Conservation (phyloP, 148 eudicot genomes). For the Drosera capensis region DNA sequence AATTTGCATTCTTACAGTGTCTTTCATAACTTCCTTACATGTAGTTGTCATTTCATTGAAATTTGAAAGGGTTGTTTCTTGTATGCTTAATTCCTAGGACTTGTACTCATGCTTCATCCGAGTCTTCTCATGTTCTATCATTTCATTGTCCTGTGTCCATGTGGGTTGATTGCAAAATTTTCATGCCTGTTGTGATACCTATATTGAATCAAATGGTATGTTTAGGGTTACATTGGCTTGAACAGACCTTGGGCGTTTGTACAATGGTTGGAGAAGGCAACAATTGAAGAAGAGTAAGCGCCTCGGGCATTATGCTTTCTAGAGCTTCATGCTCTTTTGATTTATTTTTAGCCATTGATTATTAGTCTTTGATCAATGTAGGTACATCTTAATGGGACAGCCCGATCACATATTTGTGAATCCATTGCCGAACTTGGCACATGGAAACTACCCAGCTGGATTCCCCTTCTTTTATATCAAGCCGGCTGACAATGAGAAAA, state of each 20-base stretch:
- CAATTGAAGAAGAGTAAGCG: conserved; percentile 74
- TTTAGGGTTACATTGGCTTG: conserved; percentile 66
- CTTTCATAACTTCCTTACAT: too few species aligned
- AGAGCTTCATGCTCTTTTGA: background rate
- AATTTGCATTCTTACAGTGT: background rate
- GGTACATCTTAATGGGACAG: conserved; percentile 93
- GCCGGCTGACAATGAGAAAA: conserved; percentile 60
- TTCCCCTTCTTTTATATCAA: conserved; percentile 91
- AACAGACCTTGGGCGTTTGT: conserved; percentile 97
- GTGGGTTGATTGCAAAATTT: too few species aligned
- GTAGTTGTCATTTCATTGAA: too few species aligned
- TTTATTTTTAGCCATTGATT: background rate
- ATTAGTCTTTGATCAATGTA: conserved; percentile 9
- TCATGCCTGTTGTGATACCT: too few species aligned
- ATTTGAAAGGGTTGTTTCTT: too few species aligned
- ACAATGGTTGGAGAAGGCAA: conserved; percentile 70
- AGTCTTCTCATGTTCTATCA: background rate
- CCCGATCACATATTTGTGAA: conserved; percentile 84
- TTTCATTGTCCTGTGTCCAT: too few species aligned
- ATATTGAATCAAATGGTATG: background rate
- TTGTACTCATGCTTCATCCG: background rate
- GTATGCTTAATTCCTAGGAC: too few species aligned
- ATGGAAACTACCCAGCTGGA: conserved; percentile 67
- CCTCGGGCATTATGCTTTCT: background rate
- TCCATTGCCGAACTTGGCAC: conserved; percentile 84